phyloP scores from a whole-genome alignment of 768 basidiomycete species.

The Cystobasidium ongulense region DNA sequence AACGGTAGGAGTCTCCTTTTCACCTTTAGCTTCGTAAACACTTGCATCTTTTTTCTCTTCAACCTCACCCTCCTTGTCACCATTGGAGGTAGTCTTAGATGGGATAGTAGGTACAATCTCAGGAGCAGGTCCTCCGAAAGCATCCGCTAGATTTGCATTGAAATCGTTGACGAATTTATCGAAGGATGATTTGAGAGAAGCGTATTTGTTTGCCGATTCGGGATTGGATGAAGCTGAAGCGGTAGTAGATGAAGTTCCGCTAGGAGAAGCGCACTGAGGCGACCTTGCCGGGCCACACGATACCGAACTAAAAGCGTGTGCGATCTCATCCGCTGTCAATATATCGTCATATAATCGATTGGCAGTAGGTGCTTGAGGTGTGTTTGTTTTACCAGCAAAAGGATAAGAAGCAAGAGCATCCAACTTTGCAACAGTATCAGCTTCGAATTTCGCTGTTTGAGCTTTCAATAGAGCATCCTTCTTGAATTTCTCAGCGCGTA shows the following conservation, averaged over 20 bases:
- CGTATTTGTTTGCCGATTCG: neutral
- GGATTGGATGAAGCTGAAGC: neutral
- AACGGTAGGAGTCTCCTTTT: slow-evolving; percentile 32
- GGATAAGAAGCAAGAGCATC: neutral
- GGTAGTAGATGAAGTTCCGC: neutral
- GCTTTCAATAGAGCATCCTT: neutral
- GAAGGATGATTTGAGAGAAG: slow-evolving; percentile 48
- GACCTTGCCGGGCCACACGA: neutral
- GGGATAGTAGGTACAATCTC: neutral
- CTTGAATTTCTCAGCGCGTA: neutral
- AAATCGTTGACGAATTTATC: slow-evolving; percentile 54
- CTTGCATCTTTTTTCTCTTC: neutral
- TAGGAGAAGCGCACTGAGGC: neutral
- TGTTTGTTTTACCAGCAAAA: neutral
- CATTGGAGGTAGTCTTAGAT: too few relatives aligned
- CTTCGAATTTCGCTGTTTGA: neutral
- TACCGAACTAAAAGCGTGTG: neutral
- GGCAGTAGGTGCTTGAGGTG: neutral
- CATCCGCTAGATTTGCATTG: slow-evolving; percentile 48
- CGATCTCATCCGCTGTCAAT: neutral
- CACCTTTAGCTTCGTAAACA: neutral
- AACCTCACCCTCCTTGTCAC: neutral
- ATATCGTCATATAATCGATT: neutral
- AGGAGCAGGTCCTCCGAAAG: slow-evolving; percentile 4
- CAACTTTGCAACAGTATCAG: neutral